Conservation (phyloP, 2,329 filamentous ascomycete genomes). For the Aspergillus piperis region DNA sequence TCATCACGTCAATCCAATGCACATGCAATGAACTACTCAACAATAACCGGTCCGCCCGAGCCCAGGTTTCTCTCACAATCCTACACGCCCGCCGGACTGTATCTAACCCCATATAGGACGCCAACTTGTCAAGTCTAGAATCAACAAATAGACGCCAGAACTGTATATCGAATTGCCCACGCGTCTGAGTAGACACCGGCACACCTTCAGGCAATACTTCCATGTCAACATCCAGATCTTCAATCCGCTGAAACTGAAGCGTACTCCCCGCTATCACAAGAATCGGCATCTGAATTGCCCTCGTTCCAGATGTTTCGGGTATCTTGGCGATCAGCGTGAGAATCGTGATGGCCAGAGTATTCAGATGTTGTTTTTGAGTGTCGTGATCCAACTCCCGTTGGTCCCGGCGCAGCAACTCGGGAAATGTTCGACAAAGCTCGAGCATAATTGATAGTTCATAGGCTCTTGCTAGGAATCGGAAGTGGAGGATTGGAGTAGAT, state of each 20-base stretch:
- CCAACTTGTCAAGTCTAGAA: not conserved
- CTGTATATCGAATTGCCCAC: not conserved
- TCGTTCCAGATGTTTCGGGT: not conserved
- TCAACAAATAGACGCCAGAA: not conserved
- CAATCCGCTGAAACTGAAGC: not conserved
- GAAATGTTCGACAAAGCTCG: not conserved
- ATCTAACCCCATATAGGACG: not conserved
- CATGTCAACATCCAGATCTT: not conserved
- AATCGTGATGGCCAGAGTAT: not conserved
- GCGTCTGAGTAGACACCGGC: fast-evolving
- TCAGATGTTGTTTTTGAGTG: not conserved
- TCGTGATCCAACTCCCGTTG: not conserved
- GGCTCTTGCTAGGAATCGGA: not conserved
- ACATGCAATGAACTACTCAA: not conserved
- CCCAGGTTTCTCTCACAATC: not conserved
- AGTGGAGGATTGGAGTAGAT: not conserved
- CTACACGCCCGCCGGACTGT: not conserved
- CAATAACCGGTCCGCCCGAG: not conserved
- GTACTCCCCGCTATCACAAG: not conserved
- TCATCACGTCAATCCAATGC: not conserved
- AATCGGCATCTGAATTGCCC: not conserved
- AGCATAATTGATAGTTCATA: not conserved
- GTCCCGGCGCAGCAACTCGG: not conserved
- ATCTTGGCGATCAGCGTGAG: not conserved
- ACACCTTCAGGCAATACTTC: too few relatives aligned